Evolutionary conservation across 805 yeast genomes (phyloP), one percentile per base, ranked within the genome.

Genomic region (Priceomyces castillae): DNA sequence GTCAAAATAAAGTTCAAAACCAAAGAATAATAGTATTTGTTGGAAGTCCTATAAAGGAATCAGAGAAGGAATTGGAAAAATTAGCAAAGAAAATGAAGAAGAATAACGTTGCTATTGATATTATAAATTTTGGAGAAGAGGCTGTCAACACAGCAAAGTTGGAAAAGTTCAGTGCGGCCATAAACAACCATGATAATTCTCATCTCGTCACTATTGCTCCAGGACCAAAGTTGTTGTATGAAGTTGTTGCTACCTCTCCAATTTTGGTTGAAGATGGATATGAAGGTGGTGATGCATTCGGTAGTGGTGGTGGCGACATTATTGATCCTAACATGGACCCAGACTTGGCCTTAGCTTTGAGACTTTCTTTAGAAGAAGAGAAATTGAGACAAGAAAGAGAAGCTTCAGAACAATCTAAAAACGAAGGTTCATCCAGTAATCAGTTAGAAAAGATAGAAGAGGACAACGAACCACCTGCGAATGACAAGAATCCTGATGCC

Each of bases 291-390:
- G 71, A 61, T n/a, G 61, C 58, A 34, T 78, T 73, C 10, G 76
- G 69, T 39, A 76, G 69, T 39, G 72, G 65, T 19, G 67, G 65
- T 11, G 75, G 68, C 17, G 65, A 59, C 38, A 46, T 61, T 38
- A 59, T 70, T 31, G 98, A 92, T 65, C 92, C 96, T 25, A 82
- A 82, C 52, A 85, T 89, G 81, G 99, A 94, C 57, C 98, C 98
- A 25, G 99, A 94, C 66, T 78, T 94, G 60, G 99, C 98, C 0
- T 75, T 94, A 74, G 99, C 98, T 1, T 78, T 94, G 57, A 82
- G 98, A 61, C 74, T 94, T 64, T 92, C 98, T 0, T 74, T 94
- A 57, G 98, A 94, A 60, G 99, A 94, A 60, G 98, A 92, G 62
- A 86, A 84, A 56, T 84, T 87, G 40, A 81, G 98, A 69, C 97